These are phyloP conservation scores for Huntiella omanensis DNA, from an alignment of 2,329 filamentous ascomycete genomes.

Conservation along the genomic window DNA sequence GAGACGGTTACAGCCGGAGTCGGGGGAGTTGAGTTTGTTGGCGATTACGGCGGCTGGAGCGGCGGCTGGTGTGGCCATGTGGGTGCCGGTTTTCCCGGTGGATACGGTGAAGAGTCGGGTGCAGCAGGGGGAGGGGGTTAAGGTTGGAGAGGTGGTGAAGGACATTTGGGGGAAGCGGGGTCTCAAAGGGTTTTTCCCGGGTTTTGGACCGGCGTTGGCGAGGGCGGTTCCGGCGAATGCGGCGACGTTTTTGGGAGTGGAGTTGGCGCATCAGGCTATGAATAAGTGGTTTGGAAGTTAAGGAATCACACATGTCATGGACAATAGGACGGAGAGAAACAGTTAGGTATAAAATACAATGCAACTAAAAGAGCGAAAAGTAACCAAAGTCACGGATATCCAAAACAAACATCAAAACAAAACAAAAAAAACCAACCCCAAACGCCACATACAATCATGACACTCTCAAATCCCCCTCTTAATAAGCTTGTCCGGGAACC, in stretches of 20 bases:
- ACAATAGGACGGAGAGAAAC: neutral
- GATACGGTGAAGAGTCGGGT: constrained; percentile 91
- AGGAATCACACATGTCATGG: neutral
- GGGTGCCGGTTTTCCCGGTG: constrained; percentile 95
- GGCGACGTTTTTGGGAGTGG: constrained; percentile 77
- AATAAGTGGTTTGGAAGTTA: constrained; percentile 41
- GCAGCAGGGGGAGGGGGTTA: constrained; percentile 75
- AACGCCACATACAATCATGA: constrained; percentile 1
- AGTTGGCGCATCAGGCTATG: constrained; percentile 70
- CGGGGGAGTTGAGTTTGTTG: constrained; percentile 58
- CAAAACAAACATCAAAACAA: constrained; percentile 2
- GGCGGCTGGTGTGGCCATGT: constrained; percentile 90
- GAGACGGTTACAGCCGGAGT: constrained; percentile 61
- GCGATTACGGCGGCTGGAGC: constrained; percentile 78
- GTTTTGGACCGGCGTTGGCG: constrained; percentile 79
- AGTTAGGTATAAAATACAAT: constrained; percentile 1
- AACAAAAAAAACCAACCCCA: neutral
- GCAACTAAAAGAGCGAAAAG: neutral
- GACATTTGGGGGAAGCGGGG: constrained; percentile 73
- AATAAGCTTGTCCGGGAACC: constrained; percentile 7
- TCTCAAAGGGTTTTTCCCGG: constrained; percentile 86
- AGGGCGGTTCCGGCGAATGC: constrained; percentile 92
- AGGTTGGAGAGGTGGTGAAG: constrained; percentile 60
- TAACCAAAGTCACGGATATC: neutral
- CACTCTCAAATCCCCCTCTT: neutral